phyloP scores from a whole-genome alignment of 345 rosid genomes.

The Erucastrum elatum region DNA sequence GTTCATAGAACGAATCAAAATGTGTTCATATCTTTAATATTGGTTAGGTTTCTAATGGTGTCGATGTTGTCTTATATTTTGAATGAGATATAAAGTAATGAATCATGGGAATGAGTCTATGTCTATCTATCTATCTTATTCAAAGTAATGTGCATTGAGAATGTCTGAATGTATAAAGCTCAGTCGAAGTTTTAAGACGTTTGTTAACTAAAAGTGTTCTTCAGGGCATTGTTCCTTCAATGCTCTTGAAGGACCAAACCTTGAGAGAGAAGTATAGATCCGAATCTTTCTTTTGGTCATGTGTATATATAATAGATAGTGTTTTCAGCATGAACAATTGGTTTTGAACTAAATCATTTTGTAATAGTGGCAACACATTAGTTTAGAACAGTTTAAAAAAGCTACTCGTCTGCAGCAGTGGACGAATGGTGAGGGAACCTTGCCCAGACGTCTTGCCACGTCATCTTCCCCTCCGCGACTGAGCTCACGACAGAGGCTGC shows the following conservation, averaged over 20 bases:
- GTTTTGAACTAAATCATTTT: too few species aligned
- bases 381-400: not conserved
- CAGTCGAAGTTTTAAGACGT: too few species aligned
- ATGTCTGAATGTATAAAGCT: too few species aligned
- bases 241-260: conserved; percentile 29
- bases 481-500: conserved; percentile 68
- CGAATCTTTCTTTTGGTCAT: not conserved
- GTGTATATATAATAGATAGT: not conserved
- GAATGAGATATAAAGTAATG: too few species aligned
- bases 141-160: too few species aligned
- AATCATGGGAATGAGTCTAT: too few species aligned
- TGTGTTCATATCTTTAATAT: too few species aligned
- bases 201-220: not conserved
- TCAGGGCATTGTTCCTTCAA: conserved; percentile 40
- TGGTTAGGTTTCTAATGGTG: not conserved
- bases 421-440: conserved; percentile 68
- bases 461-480: conserved; percentile 63
- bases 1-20: too few species aligned
- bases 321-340: too few species aligned
- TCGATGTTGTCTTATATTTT: too few species aligned
- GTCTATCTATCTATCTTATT: too few species aligned
- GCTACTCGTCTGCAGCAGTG: conserved; percentile 52
- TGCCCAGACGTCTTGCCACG: conserved; percentile 81
- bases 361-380: too few species aligned
- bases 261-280: conserved; percentile 4